Evolutionary conservation across 306 rosid genomes (phyloP), one percentile per base, ranked within the genome.

Genomic region (Sesbania bispinosa): DNA sequence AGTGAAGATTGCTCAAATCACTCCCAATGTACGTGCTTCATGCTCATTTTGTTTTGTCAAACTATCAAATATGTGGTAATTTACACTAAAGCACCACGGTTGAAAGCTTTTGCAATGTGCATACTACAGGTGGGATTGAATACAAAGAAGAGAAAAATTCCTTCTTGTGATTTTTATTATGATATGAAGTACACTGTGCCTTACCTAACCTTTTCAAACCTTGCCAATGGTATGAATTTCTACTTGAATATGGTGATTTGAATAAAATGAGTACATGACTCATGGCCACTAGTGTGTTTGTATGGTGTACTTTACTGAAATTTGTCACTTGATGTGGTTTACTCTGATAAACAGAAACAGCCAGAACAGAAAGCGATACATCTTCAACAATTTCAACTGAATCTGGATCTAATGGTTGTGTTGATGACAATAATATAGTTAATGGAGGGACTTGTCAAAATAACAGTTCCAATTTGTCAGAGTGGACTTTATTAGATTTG

Each of bases 371-470:
- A 38, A 75, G 61, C 0, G 65, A 60, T 1, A 5, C 69, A 7
- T 18, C 71, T 0, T 79, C 87, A 16, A 79, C 84, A 11, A n/a
- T 83, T 39, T 79, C 81, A 0, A 71, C 60, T 2, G 87, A 76
- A 15, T 52, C 72, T 6, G 70, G 55, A 2, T 36, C 82, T 9
- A 73, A 41, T 27, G 58, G 10, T 1, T 9, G 23, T 18, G 51
- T 15, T 27, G 36, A 53, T n/a, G 41, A 7, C 7, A 20, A 4
- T 24, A 27, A 10, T 1, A 19, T 0, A 1, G 18, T 2, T 5
- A 57, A 66, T 4, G 67, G 26, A 26, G 46, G 36, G 26, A 3
- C 26, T 0, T 4, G 0, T 36, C 4, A 29, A 58, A 50, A 14
- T 60, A 69, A 59, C 0, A 38, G 4, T 3, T 72, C 72, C 0